Base-by-base conservation (phyloP, 176 grass and related monocot genomes). In the Ampelocalamus luodianensis region DNA sequence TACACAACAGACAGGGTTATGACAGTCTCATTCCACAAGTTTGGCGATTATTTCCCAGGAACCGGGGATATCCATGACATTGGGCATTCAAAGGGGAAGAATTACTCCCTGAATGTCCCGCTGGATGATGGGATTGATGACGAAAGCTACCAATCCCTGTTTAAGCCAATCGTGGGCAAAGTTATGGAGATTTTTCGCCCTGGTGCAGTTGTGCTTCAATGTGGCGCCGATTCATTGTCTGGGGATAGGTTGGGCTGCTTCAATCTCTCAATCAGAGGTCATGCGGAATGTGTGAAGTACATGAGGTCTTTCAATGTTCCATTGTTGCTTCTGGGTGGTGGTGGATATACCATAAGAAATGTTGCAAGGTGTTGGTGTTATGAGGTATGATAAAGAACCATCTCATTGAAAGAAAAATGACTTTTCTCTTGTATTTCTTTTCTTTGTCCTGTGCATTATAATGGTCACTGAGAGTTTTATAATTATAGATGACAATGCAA, bases 301-400 rank as follows among this genome's bases (percentile, higher is more conserved):
- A 97, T 97, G 95, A 94, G 92, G 43, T 94, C 95, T 65, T 97
- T 97, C 88, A 97, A 97, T 44, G 95, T 97, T 69, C 95, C 95
- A 39, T 55, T 97, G 73, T 58, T 97, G 72, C 89, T 97, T 65
- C 92, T 97, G 42, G 95, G 95, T 55, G 95, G 95, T 78, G 95
- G 92, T 78, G 95, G 95, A 50, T 97, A 97, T 86, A 97, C 95
- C 45, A 93, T 97, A 69, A 87, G 95, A 82, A 97, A 97, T 94
- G 95, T 97, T 50, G 90, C 95, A 45, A 88, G 95, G 5, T 94
- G 95, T 58, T 97, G 95, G 95, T 97, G 95, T 48, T 94, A 97
- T 42, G 95, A 94, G 95, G 95, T 97, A 97, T 77, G 60, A 37
- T 82, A 34, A 17, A 58, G 20, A 59, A 76, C 32, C 5, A 42